phyloP scores from a whole-genome alignment of 176 grass and related monocot species.

The Phragmites australis region DNA sequence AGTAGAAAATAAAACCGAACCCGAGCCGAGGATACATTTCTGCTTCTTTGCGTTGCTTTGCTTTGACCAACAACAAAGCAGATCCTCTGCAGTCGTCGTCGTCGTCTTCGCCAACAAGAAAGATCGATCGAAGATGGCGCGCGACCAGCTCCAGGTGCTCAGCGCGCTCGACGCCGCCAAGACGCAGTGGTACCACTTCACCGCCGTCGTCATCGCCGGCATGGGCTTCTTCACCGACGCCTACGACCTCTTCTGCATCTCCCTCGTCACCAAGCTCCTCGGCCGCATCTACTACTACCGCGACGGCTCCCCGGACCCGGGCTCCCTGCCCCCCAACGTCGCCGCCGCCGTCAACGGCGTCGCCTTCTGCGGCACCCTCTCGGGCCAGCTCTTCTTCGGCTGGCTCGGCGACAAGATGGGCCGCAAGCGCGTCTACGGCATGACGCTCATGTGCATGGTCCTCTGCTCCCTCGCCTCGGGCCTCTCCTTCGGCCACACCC shows the following conservation, averaged over 20 bases:
- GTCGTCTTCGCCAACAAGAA: too few species aligned
- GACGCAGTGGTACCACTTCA: constrained; percentile 71
- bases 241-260: constrained; percentile 71
- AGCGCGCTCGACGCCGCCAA: constrained; percentile 21
- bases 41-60: too few species aligned
- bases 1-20: too few species aligned
- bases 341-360: constrained; percentile 62
- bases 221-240: constrained; percentile 84
- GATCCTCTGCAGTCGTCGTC: too few species aligned
- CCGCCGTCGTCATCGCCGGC: constrained; percentile 60
- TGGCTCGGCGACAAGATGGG: constrained; percentile 83
- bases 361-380: constrained; percentile 72
- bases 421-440: constrained; percentile 55
- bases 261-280: constrained; percentile 41
- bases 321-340: constrained; percentile 50
- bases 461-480: constrained; percentile 59
- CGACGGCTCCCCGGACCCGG: background rate
- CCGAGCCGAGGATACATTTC: too few species aligned
- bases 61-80: too few species aligned
- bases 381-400: constrained; percentile 77
- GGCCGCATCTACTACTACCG: constrained; percentile 46
- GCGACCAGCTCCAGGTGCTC: background rate
- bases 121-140: too few species aligned
- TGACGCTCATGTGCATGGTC: constrained; percentile 59
- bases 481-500: constrained; percentile 51